phyloP scores from a whole-genome alignment of 805 yeast genomes.

The Metschnikowia anglica region DNA sequence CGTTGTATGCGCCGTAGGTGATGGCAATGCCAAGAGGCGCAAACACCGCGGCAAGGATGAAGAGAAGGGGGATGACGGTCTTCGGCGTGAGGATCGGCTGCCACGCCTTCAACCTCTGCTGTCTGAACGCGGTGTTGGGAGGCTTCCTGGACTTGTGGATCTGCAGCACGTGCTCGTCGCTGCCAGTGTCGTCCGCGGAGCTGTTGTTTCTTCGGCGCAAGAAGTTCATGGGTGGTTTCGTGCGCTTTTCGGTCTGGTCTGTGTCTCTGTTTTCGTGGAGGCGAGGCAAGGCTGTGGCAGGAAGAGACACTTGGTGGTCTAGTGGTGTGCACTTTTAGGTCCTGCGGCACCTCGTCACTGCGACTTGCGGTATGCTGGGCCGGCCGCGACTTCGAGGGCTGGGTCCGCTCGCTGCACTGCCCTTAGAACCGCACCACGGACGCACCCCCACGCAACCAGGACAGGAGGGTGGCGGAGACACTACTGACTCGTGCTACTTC shows the following conservation, averaged over 20 bases:
- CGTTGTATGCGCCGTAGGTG: constrained; percentile 71
- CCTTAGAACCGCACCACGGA: too few relatives aligned
- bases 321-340: too few relatives aligned
- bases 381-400: too few relatives aligned
- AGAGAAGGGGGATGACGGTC: constrained; percentile 81
- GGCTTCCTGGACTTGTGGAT: constrained; percentile 40
- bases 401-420: too few relatives aligned
- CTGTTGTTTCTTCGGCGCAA: constrained; percentile 34
- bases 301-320: too few relatives aligned
- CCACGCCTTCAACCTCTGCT: constrained; percentile 69
- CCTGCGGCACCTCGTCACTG: too few relatives aligned
- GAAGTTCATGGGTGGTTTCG: constrained; percentile 24
- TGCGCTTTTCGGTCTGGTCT: not conserved
- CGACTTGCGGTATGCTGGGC: too few relatives aligned
- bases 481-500: too few relatives aligned
- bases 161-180: constrained; percentile 17
- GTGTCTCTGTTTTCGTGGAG: too few relatives aligned
- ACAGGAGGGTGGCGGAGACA: too few relatives aligned
- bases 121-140: constrained; percentile 75
- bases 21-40: constrained; percentile 91
- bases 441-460: too few relatives aligned
- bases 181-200: constrained; percentile 20
- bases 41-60: constrained; percentile 72
- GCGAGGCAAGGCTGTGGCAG: too few relatives aligned
- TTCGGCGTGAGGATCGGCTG: constrained; percentile 90